Evolutionary conservation across 2,329 filamentous ascomycete genomes (phyloP).

Genomic region (Fusarium sp.): DNA sequence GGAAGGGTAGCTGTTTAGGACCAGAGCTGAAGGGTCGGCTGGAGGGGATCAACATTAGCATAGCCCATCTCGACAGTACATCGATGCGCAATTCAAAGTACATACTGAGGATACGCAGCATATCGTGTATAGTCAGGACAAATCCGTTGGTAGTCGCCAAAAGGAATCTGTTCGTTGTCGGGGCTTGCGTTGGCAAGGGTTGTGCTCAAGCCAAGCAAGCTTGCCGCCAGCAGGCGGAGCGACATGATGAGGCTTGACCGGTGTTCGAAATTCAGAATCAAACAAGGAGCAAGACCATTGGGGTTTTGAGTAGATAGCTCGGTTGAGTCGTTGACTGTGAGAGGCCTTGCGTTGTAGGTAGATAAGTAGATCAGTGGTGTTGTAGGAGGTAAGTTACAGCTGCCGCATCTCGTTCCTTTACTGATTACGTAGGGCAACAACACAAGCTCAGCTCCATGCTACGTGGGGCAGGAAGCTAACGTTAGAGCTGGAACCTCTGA

Average conservation of each 20-base stretch:
- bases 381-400: conserved; percentile 8
- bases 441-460: conserved; percentile 3
- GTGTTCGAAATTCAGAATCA: neutral
- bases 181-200: conserved; percentile 33
- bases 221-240: conserved; percentile 40
- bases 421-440: conserved; percentile 32
- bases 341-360: neutral
- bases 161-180: conserved; percentile 38
- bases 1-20: conserved; percentile 81
- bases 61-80: neutral
- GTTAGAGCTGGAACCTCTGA: conserved; percentile 3
- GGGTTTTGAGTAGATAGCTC: neutral
- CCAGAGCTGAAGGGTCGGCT: conserved; percentile 84
- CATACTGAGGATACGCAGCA: conserved; percentile 53
- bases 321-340: neutral
- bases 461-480: conserved; percentile 16
- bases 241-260: conserved; percentile 36
- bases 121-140: conserved; percentile 56
- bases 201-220: conserved; percentile 42
- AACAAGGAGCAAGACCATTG: neutral
- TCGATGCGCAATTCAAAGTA: neutral
- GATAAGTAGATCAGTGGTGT: neutral
- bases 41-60: conserved; percentile 20
- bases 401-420: conserved; percentile 23
- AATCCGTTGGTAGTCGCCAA: conserved; percentile 42